Evolutionary conservation across 2,329 filamentous ascomycete genomes (phyloP).

Genomic region (Ambrosiella xylebori): DNA sequence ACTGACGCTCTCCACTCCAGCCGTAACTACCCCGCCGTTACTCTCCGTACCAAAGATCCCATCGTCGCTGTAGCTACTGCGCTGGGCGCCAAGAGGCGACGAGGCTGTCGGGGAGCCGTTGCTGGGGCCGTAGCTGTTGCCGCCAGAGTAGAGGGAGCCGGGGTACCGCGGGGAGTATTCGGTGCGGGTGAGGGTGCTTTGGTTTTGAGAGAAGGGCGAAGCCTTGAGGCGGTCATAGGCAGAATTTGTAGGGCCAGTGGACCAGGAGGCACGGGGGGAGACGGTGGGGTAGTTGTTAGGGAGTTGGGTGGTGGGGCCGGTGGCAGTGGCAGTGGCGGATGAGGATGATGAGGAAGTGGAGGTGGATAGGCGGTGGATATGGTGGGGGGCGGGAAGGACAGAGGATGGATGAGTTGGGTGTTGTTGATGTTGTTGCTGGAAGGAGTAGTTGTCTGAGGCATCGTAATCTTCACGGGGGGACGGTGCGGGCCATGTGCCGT

Average conservation of each 20-base stretch:
- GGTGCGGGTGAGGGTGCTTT: not conserved
- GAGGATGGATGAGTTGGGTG: not conserved
- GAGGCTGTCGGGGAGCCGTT: conserved; percentile 2
- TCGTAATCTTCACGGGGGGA: conserved; percentile 25
- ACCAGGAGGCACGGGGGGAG: not conserved
- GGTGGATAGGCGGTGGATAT: not conserved
- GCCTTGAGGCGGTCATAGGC: not conserved
- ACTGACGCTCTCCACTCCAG: conserved; percentile 10
- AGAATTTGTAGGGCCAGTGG: not conserved
- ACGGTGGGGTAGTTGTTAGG: not conserved
- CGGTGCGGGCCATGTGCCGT: conserved; percentile 18
- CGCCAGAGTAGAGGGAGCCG: not conserved
- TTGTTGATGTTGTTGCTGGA: conserved; percentile 14
- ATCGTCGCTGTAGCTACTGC: conserved; percentile 11
- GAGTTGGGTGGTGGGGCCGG: not conserved
- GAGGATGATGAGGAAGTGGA: not conserved
- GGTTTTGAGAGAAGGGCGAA: not conserved
- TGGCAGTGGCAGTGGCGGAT: not conserved
- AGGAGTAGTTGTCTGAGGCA: conserved; percentile 20
- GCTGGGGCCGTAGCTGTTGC: no score
- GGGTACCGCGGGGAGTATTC: conserved; percentile 8
- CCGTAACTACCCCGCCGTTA: conserved; percentile 14
- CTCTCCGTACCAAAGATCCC: conserved; percentile 11
- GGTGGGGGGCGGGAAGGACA: not conserved
- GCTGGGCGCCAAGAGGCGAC: conserved; percentile 2